These are phyloP conservation scores for Cynara cardunculus DNA, from an alignment of 129 eudicot genomes.

Conservation along the genomic window DNA sequence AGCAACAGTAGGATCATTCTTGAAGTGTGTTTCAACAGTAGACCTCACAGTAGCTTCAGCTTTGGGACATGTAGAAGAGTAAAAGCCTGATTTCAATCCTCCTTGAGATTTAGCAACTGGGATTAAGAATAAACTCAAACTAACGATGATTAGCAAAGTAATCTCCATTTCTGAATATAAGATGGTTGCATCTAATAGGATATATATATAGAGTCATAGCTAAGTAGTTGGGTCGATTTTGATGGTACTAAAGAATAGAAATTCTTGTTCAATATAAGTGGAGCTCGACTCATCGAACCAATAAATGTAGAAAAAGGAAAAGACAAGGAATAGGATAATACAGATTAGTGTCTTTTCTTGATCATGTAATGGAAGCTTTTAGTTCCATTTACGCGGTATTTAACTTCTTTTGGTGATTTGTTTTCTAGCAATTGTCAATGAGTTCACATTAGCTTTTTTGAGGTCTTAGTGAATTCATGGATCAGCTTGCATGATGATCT, in stretches of 20 bases:
- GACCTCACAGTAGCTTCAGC: conserved; percentile 71
- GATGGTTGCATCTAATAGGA: not conserved
- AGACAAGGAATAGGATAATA: conserved; percentile 14
- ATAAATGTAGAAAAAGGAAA: conserved; percentile 15
- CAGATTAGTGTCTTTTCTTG: conserved; percentile 27
- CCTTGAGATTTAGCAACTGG: conserved; percentile 37
- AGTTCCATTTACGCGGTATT: conserved; percentile 26
- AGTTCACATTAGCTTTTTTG: conserved; percentile 36
- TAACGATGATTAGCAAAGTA: conserved; percentile 11
- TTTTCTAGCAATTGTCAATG: conserved; percentile 21
- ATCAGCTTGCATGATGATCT: conserved; percentile 35
- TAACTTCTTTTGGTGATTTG: conserved; percentile 19
- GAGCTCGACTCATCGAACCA: conserved; percentile 40
- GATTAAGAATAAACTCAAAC: conserved; percentile 16
- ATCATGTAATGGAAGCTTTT: conserved; percentile 25
- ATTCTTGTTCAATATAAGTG: conserved; percentile 28
- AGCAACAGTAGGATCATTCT: conserved; percentile 58
- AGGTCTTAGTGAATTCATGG: conserved; percentile 28
- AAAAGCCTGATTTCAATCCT: conserved; percentile 48
- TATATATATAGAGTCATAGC: not conserved
- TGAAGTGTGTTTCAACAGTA: conserved; percentile 52
- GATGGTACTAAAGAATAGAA: not conserved
- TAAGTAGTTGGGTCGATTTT: not conserved
- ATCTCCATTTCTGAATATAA: conserved; percentile 29
- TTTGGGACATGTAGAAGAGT: conserved; percentile 66